These are phyloP conservation scores for Fonsecaea pedrosoi DNA, from an alignment of 2,329 filamentous ascomycete species.

Conservation along the genomic window DNA sequence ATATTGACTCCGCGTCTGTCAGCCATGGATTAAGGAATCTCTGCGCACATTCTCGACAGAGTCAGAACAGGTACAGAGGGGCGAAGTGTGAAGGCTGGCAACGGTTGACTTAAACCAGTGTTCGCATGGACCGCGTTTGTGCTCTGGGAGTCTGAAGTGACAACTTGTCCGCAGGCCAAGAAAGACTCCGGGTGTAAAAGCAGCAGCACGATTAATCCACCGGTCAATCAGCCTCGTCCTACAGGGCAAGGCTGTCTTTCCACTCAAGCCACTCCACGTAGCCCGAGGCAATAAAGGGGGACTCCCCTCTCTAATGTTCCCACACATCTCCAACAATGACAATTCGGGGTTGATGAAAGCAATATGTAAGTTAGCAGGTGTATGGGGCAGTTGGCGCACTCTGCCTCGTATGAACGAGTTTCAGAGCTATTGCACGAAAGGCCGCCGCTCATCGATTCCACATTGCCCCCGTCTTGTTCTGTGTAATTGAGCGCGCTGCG, in stretches of 20 bases:
- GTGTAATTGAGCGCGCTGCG: neutral
- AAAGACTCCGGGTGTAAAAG: neutral
- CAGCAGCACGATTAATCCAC: neutral
- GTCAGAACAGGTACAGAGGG: neutral
- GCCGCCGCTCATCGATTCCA: neutral
- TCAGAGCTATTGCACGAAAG: neutral
- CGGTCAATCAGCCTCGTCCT: neutral
- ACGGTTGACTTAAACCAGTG: neutral
- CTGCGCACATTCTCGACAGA: neutral
- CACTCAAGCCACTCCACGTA: neutral
- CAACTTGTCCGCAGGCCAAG: conserved; percentile 8
- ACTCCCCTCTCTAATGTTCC: neutral
- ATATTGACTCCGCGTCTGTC: neutral
- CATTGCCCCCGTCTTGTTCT: neutral
- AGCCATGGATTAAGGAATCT: conserved; percentile 1
- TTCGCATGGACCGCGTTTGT: neutral
- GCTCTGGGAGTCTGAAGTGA: neutral
- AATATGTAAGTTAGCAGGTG: neutral
- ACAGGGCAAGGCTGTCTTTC: neutral
- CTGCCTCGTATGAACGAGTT: neutral
- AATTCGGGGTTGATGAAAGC: neutral
- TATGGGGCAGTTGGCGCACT: neutral
- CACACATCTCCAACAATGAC: neutral
- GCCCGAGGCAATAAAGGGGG: neutral
- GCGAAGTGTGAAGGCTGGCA: neutral